Percentiles rank a stretch among this genome's conserved stretches.
Conservation (phyloP, 1,284 basidiomycete species). For the Ustilago esculenta region DNA sequence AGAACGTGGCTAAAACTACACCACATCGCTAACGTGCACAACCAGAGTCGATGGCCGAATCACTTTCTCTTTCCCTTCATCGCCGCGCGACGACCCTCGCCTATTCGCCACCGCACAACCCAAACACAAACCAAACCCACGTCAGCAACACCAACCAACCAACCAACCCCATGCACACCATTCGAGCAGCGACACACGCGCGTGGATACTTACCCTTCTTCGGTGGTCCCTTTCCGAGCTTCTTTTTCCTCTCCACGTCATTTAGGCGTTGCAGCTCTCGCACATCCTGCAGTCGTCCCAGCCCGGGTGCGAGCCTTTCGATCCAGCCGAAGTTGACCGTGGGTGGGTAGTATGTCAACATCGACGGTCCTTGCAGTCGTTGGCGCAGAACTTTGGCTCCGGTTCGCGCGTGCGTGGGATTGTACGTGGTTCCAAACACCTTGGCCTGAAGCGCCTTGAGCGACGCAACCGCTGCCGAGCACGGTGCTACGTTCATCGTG, state of each 20-base stretch:
- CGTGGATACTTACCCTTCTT: conserved; percentile 66
- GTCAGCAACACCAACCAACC: conserved; percentile 1
- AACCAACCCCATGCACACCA: too few relatives aligned
- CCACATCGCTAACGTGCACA: too few relatives aligned
- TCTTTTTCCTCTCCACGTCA: conserved; percentile 61
- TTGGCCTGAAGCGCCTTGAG: conserved; percentile 54
- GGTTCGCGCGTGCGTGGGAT: conserved; percentile 53
- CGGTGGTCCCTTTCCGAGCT: conserved; percentile 63
- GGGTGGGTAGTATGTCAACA: conserved; percentile 63
- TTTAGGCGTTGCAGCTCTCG: conserved; percentile 53
- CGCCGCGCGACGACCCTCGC: conserved; percentile 63
- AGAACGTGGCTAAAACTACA: too few relatives aligned
- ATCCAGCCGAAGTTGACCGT: conserved; percentile 52
- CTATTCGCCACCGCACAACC: conserved; percentile 19
- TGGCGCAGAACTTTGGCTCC: conserved; percentile 60
- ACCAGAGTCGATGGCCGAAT: too few relatives aligned
- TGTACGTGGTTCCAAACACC: conserved; percentile 54
- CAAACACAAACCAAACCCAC: background rate
- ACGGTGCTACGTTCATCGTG: conserved; percentile 43
- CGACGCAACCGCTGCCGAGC: conserved; percentile 40
- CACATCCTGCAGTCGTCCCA: conserved; percentile 40
- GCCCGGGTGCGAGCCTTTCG: conserved; percentile 18
- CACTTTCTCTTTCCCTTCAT: conserved; percentile 65
- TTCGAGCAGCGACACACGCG: too few relatives aligned
- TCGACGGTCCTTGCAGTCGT: conserved; percentile 57